Evolutionary conservation across 306 rosid genomes (phyloP).

Genomic region (Citrullus colocynthis): DNA sequence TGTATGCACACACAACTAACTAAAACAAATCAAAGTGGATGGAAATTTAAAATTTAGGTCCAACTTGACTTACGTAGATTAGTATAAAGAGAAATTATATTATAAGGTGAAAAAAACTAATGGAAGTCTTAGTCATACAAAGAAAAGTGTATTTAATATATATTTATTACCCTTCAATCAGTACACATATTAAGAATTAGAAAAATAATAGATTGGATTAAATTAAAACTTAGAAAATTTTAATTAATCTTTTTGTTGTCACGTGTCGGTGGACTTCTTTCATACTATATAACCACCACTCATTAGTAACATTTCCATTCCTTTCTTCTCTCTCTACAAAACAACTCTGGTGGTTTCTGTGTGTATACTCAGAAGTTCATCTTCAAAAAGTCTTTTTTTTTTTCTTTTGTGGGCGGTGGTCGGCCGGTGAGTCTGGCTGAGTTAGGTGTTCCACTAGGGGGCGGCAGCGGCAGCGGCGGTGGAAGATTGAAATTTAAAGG

Average conservation of each 20-base stretch:
- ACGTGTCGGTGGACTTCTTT: slow-evolving; percentile 10
- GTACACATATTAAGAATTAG: not conserved
- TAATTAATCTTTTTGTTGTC: not conserved
- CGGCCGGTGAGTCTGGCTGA: not conserved
- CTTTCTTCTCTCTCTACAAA: not conserved
- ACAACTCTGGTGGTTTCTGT: not conserved
- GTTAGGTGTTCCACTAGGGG: not conserved
- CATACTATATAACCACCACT: not conserved
- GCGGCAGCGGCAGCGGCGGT: not conserved
- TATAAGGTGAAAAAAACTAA: not conserved
- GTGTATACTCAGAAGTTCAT: not conserved
- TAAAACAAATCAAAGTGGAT: not conserved
- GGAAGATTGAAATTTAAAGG: not conserved
- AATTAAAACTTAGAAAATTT: not conserved
- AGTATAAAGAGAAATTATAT: not conserved
- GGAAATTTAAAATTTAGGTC: not conserved
- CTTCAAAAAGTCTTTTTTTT: not conserved
- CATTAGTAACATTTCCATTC: not conserved
- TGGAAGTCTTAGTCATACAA: not conserved
- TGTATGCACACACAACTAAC: not conserved
- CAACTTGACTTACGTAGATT: not conserved
- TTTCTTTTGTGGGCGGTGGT: not conserved
- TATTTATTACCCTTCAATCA: not conserved
- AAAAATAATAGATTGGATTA: not conserved
- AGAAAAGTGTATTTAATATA: not conserved